A percentile compares a stretch with the other conserved stretches of the same genome.
Evolutionary conservation across 2,329 filamentous ascomycete genomes (phyloP).

Genomic region (Diplodia scrobiculata): DNA sequence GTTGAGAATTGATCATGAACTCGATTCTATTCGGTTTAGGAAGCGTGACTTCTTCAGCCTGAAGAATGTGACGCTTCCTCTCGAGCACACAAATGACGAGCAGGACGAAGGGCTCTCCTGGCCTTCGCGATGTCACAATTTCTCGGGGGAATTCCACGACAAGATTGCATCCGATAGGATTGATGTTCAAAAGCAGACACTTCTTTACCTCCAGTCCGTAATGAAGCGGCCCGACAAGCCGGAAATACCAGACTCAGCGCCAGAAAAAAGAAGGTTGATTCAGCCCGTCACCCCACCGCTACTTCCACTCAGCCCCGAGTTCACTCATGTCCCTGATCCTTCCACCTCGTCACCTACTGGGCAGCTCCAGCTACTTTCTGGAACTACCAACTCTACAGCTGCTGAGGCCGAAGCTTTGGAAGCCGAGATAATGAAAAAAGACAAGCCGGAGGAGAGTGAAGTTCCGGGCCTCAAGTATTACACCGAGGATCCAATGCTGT

Average conservation of each 20-base stretch:
- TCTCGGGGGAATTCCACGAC: slow-evolving; percentile 36
- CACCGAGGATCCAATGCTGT: slow-evolving; percentile 40
- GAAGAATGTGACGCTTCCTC: slow-evolving; percentile 38
- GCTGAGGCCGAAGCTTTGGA: slow-evolving; percentile 43
- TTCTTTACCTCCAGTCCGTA: slow-evolving; percentile 41
- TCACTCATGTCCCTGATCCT: slow-evolving; percentile 41
- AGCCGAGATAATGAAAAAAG: slow-evolving; percentile 38
- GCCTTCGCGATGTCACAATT: slow-evolving; percentile 42
- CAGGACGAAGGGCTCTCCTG: slow-evolving; percentile 50
- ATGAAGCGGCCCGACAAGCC: not conserved
- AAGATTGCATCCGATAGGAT: slow-evolving; percentile 44
- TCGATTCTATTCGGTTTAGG: slow-evolving; percentile 49
- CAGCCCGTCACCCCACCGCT: slow-evolving; percentile 52
- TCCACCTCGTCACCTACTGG: slow-evolving; percentile 42
- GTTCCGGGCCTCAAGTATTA: not conserved
- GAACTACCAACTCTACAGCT: slow-evolving; percentile 40
- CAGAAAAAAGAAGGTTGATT: no score
- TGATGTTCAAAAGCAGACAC: slow-evolving; percentile 40
- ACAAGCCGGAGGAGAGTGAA: slow-evolving; percentile 15
- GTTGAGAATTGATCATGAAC: slow-evolving; percentile 49
- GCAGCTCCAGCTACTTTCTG: slow-evolving; percentile 44
- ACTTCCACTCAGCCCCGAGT: slow-evolving; percentile 49
- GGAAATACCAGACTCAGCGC: not conserved
- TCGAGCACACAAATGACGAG: slow-evolving; percentile 44
- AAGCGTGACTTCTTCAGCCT: slow-evolving; percentile 36